Evolutionary conservation across 371 early-diverging fungal genomes (phyloP), one percentile per base, ranked within the genome.

Genomic region (Mortierella sp.): DNA sequence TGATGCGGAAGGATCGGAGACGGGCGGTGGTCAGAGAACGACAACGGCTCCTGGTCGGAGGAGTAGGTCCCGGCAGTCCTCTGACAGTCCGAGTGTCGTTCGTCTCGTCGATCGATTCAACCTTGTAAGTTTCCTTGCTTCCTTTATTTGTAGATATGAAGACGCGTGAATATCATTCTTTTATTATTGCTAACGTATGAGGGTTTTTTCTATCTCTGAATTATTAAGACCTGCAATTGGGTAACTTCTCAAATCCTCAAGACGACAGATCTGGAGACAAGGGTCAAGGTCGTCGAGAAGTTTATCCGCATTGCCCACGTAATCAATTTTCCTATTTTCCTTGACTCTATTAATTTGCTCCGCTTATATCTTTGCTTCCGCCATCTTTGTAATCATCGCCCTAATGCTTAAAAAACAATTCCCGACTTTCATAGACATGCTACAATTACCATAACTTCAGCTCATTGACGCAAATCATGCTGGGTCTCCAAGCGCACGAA

Each of bases 291-390:
- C 14, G 90, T 95, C 21, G 95, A 95, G 80, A 94, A 93, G 77
- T 92, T 94, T 54, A 96, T 96, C 74, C 91, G 94, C 44, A 84
- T 96, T 28, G 95, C 95, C 3, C 92, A 92, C 84, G 93, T 92
- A 89, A 80, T 80, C 45, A 0, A n/a, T n/a, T 28, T 42, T 72
- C 21, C 21, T 55, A 4, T n/a, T 6, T 31, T 60, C 6, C 48
- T 63, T 31, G 34, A 63, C 34, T 13, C 6, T 31, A 34, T 0
- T 28, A 34, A 28, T 63, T 63, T 34, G 31, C 13, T 34, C 34
- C 34, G 63, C 63, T 1, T 5, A 21, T 21, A 57, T 34, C 5
- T 24, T 24, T 73, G 6, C n/a, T 55, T 24, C 6, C 19, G 7
- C 5, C 42, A 38, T 0, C 50, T 50, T 10, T 50, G 50, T 4